These are phyloP conservation scores for Aspergillus aculeatinus DNA, from an alignment of 2,329 filamentous ascomycete species.

Conservation along the genomic window DNA sequence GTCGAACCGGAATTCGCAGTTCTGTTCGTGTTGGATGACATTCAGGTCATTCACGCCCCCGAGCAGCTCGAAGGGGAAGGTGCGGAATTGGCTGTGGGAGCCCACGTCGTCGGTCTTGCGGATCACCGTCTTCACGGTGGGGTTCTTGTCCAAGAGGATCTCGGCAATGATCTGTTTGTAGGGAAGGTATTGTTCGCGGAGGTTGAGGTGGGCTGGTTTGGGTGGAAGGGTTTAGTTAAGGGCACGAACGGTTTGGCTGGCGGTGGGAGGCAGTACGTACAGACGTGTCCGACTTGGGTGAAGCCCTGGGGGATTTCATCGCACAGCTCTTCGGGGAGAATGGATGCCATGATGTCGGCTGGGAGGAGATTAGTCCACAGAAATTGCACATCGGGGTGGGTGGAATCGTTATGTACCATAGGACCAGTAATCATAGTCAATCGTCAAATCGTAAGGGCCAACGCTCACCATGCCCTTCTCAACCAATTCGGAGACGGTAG, in stretches of 20 bases:
- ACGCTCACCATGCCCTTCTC: conserved; percentile 67
- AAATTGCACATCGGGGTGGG: not conserved
- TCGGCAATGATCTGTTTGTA: conserved; percentile 85
- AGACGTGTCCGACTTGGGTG: conserved; percentile 83
- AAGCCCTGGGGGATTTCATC: conserved; percentile 83
- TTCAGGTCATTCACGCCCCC: conserved; percentile 78
- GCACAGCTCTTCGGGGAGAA: conserved; percentile 76
- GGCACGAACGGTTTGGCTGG: not conserved
- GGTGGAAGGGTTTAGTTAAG: conserved; percentile 13
- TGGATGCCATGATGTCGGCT: conserved; percentile 79
- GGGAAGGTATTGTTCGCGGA: conserved; percentile 76
- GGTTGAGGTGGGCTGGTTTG: conserved; percentile 76
- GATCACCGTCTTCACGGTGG: conserved; percentile 79
- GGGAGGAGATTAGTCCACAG: conserved; percentile 10
- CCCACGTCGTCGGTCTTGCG: conserved; percentile 94
- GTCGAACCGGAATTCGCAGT: conserved; percentile 87
- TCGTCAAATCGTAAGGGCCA: conserved; percentile 69
- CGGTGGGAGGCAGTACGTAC: conserved; percentile 46
- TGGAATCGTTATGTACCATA: conserved; percentile 58
- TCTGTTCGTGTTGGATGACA: conserved; percentile 77
- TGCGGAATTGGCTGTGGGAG: conserved; percentile 79
- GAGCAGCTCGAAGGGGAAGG: conserved; percentile 89
- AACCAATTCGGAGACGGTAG: conserved; percentile 66
- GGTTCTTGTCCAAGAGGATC: conserved; percentile 87
- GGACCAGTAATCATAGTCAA: conserved; percentile 84